Evolutionary conservation across 2,329 filamentous ascomycete species (phyloP).

Genomic region (Neofusicoccum sp.): DNA sequence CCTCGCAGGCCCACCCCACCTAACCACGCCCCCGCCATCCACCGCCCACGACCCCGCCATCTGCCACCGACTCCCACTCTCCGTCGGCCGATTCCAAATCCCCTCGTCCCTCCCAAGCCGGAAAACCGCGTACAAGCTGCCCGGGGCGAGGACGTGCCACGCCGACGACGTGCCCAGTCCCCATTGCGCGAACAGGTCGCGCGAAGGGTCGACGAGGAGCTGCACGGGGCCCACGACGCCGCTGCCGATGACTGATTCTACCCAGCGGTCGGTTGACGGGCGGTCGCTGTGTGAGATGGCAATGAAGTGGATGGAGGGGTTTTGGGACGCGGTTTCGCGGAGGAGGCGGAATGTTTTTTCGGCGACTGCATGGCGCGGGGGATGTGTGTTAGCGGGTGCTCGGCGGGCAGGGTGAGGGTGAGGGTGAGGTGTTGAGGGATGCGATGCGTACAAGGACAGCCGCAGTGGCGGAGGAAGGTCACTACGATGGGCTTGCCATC

Average conservation of each 20-base stretch:
- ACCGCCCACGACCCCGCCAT: constrained; percentile 66
- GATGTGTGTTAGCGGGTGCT: background rate
- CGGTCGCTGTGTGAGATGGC: constrained; percentile 40
- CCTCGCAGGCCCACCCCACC: constrained; percentile 53
- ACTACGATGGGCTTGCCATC: constrained; percentile 61
- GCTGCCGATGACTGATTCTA: constrained; percentile 44
- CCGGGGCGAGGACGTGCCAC: constrained; percentile 65
- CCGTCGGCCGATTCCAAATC: constrained; percentile 67
- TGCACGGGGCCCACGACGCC: constrained; percentile 61
- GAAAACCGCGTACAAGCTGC: constrained; percentile 60
- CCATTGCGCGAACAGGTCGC: constrained; percentile 66
- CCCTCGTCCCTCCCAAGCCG: constrained; percentile 63
- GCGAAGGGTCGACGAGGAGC: constrained; percentile 62
- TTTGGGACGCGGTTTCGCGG: constrained; percentile 30
- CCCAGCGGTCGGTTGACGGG: constrained; percentile 36
- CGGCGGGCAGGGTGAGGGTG: background rate
- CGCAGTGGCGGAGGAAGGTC: constrained; percentile 72
- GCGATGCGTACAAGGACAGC: constrained; percentile 67
- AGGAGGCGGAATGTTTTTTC: constrained; percentile 62
- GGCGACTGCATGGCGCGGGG: constrained; percentile 54
- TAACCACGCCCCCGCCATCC: constrained; percentile 55
- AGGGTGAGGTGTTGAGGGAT: background rate
- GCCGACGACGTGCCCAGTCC: constrained; percentile 64
- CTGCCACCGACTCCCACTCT: constrained; percentile 71
- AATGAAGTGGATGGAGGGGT: constrained; percentile 35